These are phyloP conservation scores for Fragaria vesca DNA, from an alignment of 306 rosid species.

Conservation along the genomic window DNA sequence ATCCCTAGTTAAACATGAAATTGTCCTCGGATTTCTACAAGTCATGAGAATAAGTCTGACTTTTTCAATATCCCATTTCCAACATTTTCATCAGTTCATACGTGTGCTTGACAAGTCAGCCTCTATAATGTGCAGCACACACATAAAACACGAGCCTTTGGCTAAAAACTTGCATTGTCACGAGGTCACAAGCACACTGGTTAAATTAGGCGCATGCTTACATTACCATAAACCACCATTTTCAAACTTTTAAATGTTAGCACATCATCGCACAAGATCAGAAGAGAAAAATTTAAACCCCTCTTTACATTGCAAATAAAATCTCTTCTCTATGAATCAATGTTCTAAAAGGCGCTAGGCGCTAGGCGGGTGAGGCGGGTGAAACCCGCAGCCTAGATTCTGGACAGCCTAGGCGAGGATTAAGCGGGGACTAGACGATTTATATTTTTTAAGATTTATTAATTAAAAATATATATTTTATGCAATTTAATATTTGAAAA, in stretches of 20 bases:
- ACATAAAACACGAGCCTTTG: constrained; percentile 15
- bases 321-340: neutral
- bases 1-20: neutral
- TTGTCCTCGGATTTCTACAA: neutral
- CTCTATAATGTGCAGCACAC: constrained; percentile 9
- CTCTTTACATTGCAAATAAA: neutral
- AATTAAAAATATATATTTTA: too few relatives aligned
- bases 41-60: neutral
- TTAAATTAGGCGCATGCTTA: neutral
- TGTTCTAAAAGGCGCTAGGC: too few relatives aligned
- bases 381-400: too few relatives aligned
- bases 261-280: neutral
- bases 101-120: constrained; percentile 9
- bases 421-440: too few relatives aligned
- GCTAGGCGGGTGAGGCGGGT: too few relatives aligned
- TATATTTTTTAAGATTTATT: too few relatives aligned
- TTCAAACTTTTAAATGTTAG: neutral
- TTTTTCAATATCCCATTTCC: neutral
- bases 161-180: neutral
- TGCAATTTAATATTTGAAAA: too few relatives aligned
- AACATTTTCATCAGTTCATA: neutral
- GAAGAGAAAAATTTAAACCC: neutral
- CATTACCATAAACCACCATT: neutral
- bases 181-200: neutral
- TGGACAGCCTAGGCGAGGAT: too few relatives aligned